A percentile compares a stretch with the other conserved stretches of the same genome.
phyloP scores from a whole-genome alignment of 306 rosid species.

The Ceratonia siliqua region DNA sequence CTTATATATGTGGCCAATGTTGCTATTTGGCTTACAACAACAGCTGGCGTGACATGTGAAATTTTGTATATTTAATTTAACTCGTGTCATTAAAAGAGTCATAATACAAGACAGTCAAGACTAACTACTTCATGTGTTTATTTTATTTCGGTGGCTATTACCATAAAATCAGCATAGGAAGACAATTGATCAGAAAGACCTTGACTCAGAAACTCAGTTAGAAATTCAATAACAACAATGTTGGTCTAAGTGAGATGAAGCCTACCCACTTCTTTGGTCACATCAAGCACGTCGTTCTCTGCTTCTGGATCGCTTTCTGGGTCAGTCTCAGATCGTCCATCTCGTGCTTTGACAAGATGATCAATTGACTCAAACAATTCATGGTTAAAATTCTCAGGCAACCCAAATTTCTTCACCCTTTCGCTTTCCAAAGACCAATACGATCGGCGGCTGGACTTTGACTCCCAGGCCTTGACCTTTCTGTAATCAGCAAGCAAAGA shows the following conservation, averaged over 20 bases:
- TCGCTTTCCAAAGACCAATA: slow-evolving; percentile 40
- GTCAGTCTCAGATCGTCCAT: slow-evolving; percentile 47
- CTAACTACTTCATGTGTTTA: not conserved
- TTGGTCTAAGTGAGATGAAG: not conserved
- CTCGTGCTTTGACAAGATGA: slow-evolving; percentile 45
- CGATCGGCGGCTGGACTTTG: slow-evolving; percentile 13
- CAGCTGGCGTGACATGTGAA: not conserved
- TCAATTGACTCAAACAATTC: slow-evolving; percentile 56
- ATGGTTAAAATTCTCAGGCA: slow-evolving; percentile 53
- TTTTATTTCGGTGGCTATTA: not conserved
- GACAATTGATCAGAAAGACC: slow-evolving; percentile 26
- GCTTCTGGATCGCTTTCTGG: slow-evolving; percentile 60
- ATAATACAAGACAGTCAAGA: not conserved
- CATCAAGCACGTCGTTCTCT: slow-evolving; percentile 41
- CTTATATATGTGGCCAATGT: not conserved
- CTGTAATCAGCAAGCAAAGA: slow-evolving; percentile 35
- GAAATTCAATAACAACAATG: not conserved
- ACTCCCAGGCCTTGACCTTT: slow-evolving; percentile 36
- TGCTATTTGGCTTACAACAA: not conserved
- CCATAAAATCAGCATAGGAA: not conserved
- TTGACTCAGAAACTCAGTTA: not conserved
- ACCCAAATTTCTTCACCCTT: slow-evolving; percentile 43
- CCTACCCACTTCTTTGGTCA: slow-evolving; percentile 57
- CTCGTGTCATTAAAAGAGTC: not conserved
- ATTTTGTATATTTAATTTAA: not conserved